phyloP scores from a whole-genome alignment of 805 yeast genomes.

The Grigorovia jiainica region DNA sequence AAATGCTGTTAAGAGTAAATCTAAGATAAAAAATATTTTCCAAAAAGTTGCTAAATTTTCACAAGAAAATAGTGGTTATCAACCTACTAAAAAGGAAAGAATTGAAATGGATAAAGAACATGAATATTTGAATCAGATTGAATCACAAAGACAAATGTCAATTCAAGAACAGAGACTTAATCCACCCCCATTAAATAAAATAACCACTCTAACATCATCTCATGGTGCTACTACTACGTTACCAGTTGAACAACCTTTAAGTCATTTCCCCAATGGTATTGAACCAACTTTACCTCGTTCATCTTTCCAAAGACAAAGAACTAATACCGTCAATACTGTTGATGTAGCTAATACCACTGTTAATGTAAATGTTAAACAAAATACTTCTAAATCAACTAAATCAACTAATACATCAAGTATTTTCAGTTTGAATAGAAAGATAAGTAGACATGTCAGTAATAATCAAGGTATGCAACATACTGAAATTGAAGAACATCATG shows the following conservation, averaged over 20 bases:
- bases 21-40: constrained; percentile 21
- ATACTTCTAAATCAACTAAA: neutral
- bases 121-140: neutral
- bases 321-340: neutral
- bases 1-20: constrained; percentile 5
- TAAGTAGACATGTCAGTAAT: neutral
- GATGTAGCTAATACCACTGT: neutral
- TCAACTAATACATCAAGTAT: neutral
- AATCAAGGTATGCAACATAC: neutral
- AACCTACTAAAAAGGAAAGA: constrained; percentile 16
- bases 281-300: constrained; percentile 6
- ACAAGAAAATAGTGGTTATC: constrained; percentile 28
- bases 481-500: neutral
- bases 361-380: neutral
- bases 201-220: neutral
- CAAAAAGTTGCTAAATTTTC: constrained; percentile 26
- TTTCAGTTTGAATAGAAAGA: neutral
- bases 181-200: constrained; percentile 2
- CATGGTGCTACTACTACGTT: constrained; percentile 15
- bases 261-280: constrained; percentile 1
- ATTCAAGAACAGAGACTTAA: constrained; percentile 2
- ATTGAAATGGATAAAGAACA: constrained; percentile 2
- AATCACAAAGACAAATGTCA: neutral
- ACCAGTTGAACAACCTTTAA: constrained; percentile 10
- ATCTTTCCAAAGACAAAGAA: constrained; percentile 9